phyloP scores from a whole-genome alignment of 2,329 filamentous ascomycete species.

The Alternaria gansuensis region DNA sequence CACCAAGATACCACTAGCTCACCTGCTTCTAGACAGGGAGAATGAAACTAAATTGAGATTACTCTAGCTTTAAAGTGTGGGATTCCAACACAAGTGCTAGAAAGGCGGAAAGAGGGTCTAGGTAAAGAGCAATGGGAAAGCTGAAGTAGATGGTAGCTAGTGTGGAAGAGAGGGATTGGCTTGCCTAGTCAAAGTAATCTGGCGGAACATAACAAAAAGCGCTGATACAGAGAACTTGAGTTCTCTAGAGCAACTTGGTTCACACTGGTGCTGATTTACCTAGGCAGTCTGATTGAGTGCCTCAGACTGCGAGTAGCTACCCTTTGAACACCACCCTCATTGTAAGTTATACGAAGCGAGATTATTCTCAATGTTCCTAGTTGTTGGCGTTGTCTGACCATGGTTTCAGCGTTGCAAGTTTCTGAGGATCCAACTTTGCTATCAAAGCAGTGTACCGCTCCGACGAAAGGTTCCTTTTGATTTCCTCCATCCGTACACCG shows the following conservation, averaged over 20 bases:
- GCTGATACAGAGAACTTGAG: not conserved
- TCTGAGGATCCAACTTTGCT: conserved; percentile 2
- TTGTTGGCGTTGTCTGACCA: not conserved
- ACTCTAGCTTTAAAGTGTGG: no score
- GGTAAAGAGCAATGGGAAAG: not conserved
- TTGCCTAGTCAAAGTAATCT: not conserved
- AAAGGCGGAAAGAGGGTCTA: no score
- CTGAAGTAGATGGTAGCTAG: not conserved
- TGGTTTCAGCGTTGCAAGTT: not conserved
- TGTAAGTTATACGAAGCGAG: not conserved
- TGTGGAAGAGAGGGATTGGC: not conserved
- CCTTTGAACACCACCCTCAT: not conserved
- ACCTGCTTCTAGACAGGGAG: no score
- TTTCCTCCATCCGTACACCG: not conserved
- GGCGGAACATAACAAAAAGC: not conserved
- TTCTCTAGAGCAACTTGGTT: not conserved
- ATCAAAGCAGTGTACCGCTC: conserved; percentile 5
- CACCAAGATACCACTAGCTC: no score
- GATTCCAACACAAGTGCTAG: no score
- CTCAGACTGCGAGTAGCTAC: not conserved
- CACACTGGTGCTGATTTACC: not conserved
- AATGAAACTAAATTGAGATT: not conserved
- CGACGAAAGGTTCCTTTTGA: not conserved
- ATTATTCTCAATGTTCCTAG: not conserved
- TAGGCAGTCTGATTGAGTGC: not conserved